Conservation (phyloP, 306 rosid genomes). For the Ochetophila trinervis region DNA sequence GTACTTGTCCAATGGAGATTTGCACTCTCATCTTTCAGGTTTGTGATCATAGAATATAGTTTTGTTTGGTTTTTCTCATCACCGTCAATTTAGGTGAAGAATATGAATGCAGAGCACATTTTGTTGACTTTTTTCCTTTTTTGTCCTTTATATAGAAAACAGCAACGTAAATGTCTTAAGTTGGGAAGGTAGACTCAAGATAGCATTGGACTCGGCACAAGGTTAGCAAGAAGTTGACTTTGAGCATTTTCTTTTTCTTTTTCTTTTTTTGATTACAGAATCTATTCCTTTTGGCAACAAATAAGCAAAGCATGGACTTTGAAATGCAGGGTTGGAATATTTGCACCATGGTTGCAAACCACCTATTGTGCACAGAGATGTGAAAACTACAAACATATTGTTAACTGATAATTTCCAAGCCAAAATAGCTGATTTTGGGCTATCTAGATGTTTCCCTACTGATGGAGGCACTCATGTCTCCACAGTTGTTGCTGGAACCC, state of each 20-base stretch:
- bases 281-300: too few species aligned
- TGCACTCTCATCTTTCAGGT: constrained; percentile 30
- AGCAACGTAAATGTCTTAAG: not conserved
- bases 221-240: not conserved
- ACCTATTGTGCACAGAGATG: constrained; percentile 45
- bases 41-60: not conserved
- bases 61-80: not conserved
- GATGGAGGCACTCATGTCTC: constrained; percentile 32
- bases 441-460: constrained; percentile 30
- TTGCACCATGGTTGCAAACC: constrained; percentile 25
- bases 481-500: constrained; percentile 49
- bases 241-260: too few species aligned
- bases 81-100: not conserved
- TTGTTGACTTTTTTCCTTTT: not conserved
- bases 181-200: constrained; percentile 17
- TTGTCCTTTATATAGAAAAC: not conserved
- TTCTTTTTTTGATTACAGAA: too few species aligned
- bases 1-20: constrained; percentile 33
- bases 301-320: not conserved
- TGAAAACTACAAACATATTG: constrained; percentile 57
- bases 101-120: not conserved
- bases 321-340: constrained; percentile 28
- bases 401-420: constrained; percentile 33
- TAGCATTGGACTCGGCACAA: constrained; percentile 21
- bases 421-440: constrained; percentile 50